Base-by-base conservation (phyloP, 2,329 filamentous ascomycete species). In the Alternaria gansuensis region DNA sequence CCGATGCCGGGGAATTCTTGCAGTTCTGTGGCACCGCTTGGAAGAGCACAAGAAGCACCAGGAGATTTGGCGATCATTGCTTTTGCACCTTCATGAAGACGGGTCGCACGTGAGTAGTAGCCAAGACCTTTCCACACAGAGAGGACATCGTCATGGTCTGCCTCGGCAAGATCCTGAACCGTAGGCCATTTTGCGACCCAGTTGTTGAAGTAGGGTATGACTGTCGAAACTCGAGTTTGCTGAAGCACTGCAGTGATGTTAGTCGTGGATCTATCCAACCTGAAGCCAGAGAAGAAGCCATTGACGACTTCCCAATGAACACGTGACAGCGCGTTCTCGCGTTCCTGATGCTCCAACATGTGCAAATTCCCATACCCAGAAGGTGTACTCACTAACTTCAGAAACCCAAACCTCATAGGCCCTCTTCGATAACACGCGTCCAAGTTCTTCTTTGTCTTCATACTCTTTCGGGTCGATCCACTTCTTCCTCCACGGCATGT, bases 371-470 rank as follows among this genome's bases (percentile, higher is more conserved):
- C 29, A 29, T 48, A 29, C 10, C 0, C 26, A 34, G 7, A 26
- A 45, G 14, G n/a, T 21, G 5, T 17, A 76, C 74, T 73, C 62
- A 76, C 74, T 89, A 65, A 88, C 84, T 76, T 89, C 87, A 68
- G 83, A 86, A 69, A 89, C 87, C 85, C 86, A 88, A 45, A 89
- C 86, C 71, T 88, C 82, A 75, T 89, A 89, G 2, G 86, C 87
- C 46, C 87, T 82, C 29, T 77, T 81, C 57, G 83, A 82, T 10
- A 88, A 77, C 3, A 72, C 73, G n/a, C 57, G 45, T 10, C 48
- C 61, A 8, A 84, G 75, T n/a, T 77, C 74, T 2, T 69, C 61
- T 8, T 26, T 46, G 4, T 54, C 64, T 2, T 63, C 44, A 26
- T 57, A 62, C 1, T 69, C 65, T 14, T 77, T 67, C 8, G 82